These are phyloP conservation scores for Didymellaceae sp. DNA, from an alignment of 2,329 filamentous ascomycete species.

Conservation along the genomic window DNA sequence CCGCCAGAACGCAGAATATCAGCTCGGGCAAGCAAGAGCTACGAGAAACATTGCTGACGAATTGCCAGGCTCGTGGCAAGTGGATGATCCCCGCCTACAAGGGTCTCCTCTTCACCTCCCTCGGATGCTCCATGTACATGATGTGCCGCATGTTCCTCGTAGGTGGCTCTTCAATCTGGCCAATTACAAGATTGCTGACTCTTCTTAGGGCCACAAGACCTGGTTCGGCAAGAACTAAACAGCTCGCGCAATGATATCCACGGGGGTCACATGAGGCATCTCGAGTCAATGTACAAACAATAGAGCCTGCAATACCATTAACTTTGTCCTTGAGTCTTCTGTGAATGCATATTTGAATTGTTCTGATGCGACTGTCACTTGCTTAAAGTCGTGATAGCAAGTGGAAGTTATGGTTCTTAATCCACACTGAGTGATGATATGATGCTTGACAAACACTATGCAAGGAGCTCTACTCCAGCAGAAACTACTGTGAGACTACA, in stretches of 20 bases:
- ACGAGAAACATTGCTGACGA: constrained; percentile 21
- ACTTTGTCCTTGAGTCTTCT: constrained; percentile 12
- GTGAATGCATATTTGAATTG: too few relatives aligned
- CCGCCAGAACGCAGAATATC: background rate
- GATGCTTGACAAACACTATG: too few relatives aligned
- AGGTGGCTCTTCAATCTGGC: constrained; percentile 21
- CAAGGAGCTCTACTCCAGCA: too few relatives aligned
- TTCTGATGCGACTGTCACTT: too few relatives aligned
- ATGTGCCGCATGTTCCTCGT: constrained; percentile 72
- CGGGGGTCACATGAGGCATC: constrained; percentile 18
- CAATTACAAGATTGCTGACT: constrained; percentile 6
- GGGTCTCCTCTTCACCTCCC: constrained; percentile 66
- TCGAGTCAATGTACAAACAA: constrained; percentile 42
- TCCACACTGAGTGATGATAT: too few relatives aligned
- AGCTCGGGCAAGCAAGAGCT: background rate
- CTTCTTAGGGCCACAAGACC: constrained; percentile 72
- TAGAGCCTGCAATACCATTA: constrained; percentile 28
- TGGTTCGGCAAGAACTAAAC: constrained; percentile 61
- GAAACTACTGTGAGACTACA: too few relatives aligned
- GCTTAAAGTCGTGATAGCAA: too few relatives aligned
- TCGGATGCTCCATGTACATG: constrained; percentile 73
- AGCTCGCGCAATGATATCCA: constrained; percentile 22
- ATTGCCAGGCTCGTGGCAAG: constrained; percentile 65
- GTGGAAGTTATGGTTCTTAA: too few relatives aligned
- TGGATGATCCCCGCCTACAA: constrained; percentile 73